Evolutionary conservation across 1,284 basidiomycete genomes (phyloP).

Genomic region (Ganoderma meredithae): DNA sequence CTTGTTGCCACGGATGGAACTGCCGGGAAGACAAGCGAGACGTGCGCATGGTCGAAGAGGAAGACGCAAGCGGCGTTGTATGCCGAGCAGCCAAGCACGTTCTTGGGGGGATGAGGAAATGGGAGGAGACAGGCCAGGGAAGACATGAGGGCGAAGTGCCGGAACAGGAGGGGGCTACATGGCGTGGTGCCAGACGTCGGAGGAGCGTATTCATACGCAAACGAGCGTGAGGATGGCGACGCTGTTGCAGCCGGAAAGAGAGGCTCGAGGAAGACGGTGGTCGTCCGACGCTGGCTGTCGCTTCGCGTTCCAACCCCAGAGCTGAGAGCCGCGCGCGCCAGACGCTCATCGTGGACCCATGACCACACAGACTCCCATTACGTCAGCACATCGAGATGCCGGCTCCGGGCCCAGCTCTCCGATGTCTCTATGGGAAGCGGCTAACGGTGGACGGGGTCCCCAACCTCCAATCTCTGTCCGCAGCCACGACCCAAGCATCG

Average conservation of each 20-base stretch:
- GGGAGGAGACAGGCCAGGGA: conserved; percentile 15
- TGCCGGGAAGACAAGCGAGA: conserved; percentile 38
- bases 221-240: conserved; percentile 28
- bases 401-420: background rate
- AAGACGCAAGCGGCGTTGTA: conserved; percentile 6
- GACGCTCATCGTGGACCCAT: conserved; percentile 22
- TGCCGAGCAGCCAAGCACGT: conserved; percentile 27
- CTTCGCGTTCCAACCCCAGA: conserved; percentile 5
- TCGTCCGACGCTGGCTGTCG: background rate
- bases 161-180: conserved; percentile 51
- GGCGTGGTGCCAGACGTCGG: conserved; percentile 44
- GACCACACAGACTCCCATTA: conserved; percentile 20
- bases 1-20: background rate
- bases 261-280: background rate
- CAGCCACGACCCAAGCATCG: background rate
- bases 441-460: conserved; percentile 2
- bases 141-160: conserved; percentile 20
- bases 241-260: conserved; percentile 10
- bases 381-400: conserved; percentile 22
- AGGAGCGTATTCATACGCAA: conserved; percentile 59
- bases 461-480: background rate
- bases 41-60: conserved; percentile 18
- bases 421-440: background rate
- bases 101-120: conserved; percentile 26
- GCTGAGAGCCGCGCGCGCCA: conserved; percentile 3